These are phyloP conservation scores for Paecilomyces variotii DNA, from an alignment of 2,329 filamentous ascomycete genomes.

Conservation along the genomic window DNA sequence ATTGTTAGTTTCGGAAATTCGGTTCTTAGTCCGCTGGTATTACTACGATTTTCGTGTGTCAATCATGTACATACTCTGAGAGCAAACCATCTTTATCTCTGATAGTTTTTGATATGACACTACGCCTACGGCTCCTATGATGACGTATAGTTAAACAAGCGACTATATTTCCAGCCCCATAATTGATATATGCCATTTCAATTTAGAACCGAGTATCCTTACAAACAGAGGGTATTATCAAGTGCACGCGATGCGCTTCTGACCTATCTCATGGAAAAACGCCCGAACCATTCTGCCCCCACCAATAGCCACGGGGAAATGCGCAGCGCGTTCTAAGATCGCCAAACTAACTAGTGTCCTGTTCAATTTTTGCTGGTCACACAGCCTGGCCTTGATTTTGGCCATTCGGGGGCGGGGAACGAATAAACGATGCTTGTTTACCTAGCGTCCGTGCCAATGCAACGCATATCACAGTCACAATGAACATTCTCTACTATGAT, in stretches of 20 bases:
- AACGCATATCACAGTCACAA: slow-evolving; percentile 26
- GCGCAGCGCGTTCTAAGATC: not conserved
- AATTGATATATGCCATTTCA: not conserved
- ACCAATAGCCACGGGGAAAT: not conserved
- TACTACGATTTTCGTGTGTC: too few species aligned
- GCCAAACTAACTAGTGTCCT: not conserved
- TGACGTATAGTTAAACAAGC: not conserved
- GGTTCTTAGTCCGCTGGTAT: too few species aligned
- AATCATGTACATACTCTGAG: too few species aligned
- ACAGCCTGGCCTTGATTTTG: not conserved
- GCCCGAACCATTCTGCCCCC: not conserved
- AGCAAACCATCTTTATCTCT: too few species aligned
- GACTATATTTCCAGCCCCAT: not conserved
- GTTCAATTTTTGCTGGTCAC: not conserved
- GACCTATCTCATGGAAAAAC: not conserved
- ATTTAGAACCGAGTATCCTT: not conserved
- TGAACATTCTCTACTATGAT: slow-evolving; percentile 11
- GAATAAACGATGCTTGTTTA: not conserved
- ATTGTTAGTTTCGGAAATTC: too few species aligned
- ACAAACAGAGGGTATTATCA: not conserved
- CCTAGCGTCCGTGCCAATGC: slow-evolving; percentile 11
- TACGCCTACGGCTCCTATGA: not conserved
- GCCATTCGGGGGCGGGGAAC: not conserved
- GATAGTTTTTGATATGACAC: too few species aligned
- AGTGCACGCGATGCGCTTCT: not conserved